Percentiles rank a stretch among this genome's conserved stretches.
Conservation (phyloP, 2,329 filamentous ascomycete genomes). For the Curvularia spicifera region DNA sequence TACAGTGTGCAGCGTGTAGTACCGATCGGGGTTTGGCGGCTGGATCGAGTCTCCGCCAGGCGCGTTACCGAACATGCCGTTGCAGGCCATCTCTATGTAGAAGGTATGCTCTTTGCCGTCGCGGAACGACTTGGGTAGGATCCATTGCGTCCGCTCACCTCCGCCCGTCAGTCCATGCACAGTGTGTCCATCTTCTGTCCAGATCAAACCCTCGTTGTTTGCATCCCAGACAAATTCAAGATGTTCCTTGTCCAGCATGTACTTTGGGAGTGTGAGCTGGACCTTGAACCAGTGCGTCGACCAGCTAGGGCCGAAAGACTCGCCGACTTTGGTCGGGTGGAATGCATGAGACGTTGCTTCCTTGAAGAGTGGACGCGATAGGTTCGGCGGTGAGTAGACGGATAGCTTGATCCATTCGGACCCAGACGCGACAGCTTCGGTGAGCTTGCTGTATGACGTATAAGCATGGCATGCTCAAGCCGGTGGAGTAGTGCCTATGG, state of each 20-base stretch:
- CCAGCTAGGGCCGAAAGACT: constrained; percentile 91
- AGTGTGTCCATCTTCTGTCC: constrained; percentile 87
- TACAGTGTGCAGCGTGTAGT: constrained; percentile 76
- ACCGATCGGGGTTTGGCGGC: constrained; percentile 83
- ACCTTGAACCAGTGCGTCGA: constrained; percentile 97
- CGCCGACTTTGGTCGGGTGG: constrained; percentile 73
- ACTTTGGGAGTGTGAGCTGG: constrained; percentile 74
- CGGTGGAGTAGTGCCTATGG: not conserved
- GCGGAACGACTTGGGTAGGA: constrained; percentile 79
- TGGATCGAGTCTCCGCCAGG: constrained; percentile 84
- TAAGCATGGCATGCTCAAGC: constrained; percentile 16
- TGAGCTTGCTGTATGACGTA: constrained; percentile 65
- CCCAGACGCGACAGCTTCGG: constrained; percentile 71
- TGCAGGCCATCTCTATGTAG: constrained; percentile 98
- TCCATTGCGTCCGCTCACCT: constrained; percentile 89
- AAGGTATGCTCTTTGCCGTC: constrained; percentile 87
- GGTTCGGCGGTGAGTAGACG: constrained; percentile 82
- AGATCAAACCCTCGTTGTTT: constrained; percentile 92
- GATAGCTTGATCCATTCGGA: constrained; percentile 80
- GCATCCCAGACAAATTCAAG: constrained; percentile 98
- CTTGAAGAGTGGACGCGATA: constrained; percentile 81
- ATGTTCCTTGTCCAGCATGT: constrained; percentile 75
- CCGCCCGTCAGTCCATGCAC: constrained; percentile 91
- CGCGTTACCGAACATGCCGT: constrained; percentile 96
- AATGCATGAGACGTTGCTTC: constrained; percentile 82